These are phyloP conservation scores for Euphorbia celastroides DNA, from an alignment of 441 rosid species.

Conservation along the genomic window DNA sequence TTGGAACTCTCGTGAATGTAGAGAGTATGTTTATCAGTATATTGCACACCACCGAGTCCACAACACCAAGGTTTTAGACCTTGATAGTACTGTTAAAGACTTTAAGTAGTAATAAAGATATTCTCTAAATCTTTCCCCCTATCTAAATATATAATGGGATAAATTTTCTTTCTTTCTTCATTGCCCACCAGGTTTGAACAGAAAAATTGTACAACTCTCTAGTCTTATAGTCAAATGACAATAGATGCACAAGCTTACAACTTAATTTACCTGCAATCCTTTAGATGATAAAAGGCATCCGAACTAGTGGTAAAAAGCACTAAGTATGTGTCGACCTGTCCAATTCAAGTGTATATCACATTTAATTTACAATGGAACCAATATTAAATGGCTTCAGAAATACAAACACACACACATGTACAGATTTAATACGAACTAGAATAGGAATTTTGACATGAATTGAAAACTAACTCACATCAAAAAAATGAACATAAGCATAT, in stretches of 20 bases:
- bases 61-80: not conserved
- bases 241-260: not conserved
- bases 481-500: constrained; percentile 90
- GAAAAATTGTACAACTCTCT: not conserved
- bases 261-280: constrained; percentile 79
- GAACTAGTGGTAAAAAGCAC: constrained; percentile 93
- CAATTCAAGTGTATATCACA: constrained; percentile 20
- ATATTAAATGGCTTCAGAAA: constrained; percentile 9
- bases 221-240: not conserved
- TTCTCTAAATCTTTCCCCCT: not conserved
- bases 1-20: too few relatives aligned
- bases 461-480: constrained; percentile 68
- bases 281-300: constrained; percentile 95
- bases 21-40: too few relatives aligned
- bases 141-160: not conserved
- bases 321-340: constrained; percentile 85
- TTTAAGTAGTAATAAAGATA: not conserved
- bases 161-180: not conserved
- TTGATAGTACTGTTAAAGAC: not conserved
- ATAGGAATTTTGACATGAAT: constrained; percentile 10
- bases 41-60: too few relatives aligned
- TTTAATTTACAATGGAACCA: constrained; percentile 11
- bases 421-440: constrained; percentile 3
- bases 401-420: not conserved
- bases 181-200: not conserved